A percentile compares a stretch with the other conserved stretches of the same genome.
phyloP scores from a whole-genome alignment of 2,329 filamentous ascomycete genomes.

The Aquanectria penicillioides region DNA sequence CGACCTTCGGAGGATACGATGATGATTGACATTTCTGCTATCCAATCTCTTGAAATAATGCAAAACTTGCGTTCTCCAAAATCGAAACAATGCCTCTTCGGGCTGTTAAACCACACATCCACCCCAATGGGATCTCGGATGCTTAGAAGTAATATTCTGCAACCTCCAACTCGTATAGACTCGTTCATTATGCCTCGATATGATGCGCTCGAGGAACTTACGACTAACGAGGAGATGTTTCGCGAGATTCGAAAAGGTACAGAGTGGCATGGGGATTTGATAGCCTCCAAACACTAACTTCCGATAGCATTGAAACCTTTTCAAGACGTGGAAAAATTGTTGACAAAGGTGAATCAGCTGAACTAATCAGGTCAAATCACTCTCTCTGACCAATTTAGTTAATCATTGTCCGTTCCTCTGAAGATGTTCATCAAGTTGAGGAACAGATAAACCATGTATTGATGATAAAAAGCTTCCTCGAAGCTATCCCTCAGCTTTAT shows the following conservation, averaged over 20 bases:
- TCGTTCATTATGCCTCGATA: slow-evolving; percentile 77
- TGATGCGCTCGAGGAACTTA: slow-evolving; percentile 85
- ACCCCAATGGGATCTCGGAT: slow-evolving; percentile 91
- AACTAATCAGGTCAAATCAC: fast-evolving
- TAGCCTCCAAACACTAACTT: too few relatives aligned
- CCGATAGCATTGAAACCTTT: slow-evolving; percentile 74
- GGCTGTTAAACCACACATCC: slow-evolving; percentile 82
- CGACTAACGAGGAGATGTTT: slow-evolving; percentile 86
- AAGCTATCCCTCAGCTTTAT: slow-evolving; percentile 72
- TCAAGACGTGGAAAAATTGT: slow-evolving; percentile 80
- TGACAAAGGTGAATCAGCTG: slow-evolving; percentile 71
- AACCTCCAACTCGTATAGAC: slow-evolving; percentile 79
- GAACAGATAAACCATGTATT: slow-evolving; percentile 88
- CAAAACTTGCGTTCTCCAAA: slow-evolving; percentile 83
- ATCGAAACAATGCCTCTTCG: slow-evolving; percentile 85
- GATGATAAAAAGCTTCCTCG: slow-evolving; percentile 84
- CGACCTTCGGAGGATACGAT: slow-evolving; percentile 91
- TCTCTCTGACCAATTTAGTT: slow-evolving; percentile 59
- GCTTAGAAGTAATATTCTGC: slow-evolving; percentile 85
- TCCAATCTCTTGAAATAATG: slow-evolving; percentile 87
- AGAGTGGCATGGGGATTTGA: too few relatives aligned
- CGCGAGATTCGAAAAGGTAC: slow-evolving; percentile 74
- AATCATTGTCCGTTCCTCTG: slow-evolving; percentile 76
- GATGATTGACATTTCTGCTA: slow-evolving; percentile 93
- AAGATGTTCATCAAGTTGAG: slow-evolving; percentile 75